Conservation (phyloP, 495 filamentous ascomycete species). For the Rhypophila decipiens region DNA sequence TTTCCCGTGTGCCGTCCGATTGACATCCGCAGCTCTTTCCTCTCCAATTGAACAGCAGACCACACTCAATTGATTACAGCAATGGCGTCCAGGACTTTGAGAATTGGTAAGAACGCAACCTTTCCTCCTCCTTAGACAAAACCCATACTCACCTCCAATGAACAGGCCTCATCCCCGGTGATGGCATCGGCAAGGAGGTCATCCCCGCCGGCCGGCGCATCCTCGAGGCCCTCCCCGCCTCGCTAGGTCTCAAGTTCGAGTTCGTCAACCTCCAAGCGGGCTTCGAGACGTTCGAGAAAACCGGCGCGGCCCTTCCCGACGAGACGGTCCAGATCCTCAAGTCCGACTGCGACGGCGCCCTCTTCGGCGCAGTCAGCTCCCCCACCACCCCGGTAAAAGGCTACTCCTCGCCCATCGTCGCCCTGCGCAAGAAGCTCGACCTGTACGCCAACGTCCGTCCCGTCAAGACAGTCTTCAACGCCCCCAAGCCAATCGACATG, state of each 20-base stretch:
- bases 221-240: constrained; percentile 80
- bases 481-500: constrained; percentile 72
- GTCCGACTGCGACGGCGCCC: constrained; percentile 87
- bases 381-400: constrained; percentile 82
- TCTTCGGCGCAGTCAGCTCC: constrained; percentile 95
- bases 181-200: constrained; percentile 97
- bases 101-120: constrained; percentile 52
- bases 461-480: constrained; percentile 70
- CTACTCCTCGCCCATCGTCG: constrained; percentile 96
- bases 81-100: constrained; percentile 52
- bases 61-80: constrained; percentile 22
- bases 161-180: constrained; percentile 89
- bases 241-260: constrained; percentile 81
- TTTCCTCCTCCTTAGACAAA: not conserved
- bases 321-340: constrained; percentile 79
- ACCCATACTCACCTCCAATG: constrained; percentile 1
- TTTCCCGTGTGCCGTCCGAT: no score
- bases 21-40: not conserved
- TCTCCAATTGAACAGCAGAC: not conserved
- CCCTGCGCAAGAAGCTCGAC: constrained; percentile 88
- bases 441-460: constrained; percentile 97
- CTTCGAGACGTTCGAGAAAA: constrained; percentile 85
- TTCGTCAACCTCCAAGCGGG: constrained; percentile 90
- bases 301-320: constrained; percentile 80
- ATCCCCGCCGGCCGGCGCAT: constrained; percentile 89